phyloP scores from a whole-genome alignment of 352 stramenopile genomes.

The Pythium angustatum region DNA sequence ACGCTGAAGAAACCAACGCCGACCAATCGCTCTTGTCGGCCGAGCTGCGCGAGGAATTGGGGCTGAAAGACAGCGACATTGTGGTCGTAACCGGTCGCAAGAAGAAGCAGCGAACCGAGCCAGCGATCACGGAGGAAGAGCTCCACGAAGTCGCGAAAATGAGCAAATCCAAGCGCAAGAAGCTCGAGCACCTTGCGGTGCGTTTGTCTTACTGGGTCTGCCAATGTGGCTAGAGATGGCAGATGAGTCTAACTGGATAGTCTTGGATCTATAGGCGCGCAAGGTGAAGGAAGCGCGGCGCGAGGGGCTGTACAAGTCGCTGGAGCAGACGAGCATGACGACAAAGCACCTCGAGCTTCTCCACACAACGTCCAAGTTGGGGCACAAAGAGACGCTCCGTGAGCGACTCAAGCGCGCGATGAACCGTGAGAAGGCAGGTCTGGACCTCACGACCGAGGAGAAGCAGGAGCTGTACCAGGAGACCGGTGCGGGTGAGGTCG shows the following conservation, averaged over 20 bases:
- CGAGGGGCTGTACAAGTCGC: constrained; percentile 79
- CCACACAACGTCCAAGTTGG: constrained; percentile 74
- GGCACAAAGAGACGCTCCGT: constrained; percentile 80
- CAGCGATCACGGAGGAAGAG: constrained; percentile 51
- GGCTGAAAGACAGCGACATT: constrained; percentile 53
- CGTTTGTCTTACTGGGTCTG: neutral
- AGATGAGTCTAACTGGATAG: neutral
- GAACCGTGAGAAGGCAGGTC: constrained; percentile 72
- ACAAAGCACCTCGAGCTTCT: constrained; percentile 70
- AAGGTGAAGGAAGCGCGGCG: constrained; percentile 80
- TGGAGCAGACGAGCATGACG: constrained; percentile 59
- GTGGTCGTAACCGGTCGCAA: constrained; percentile 61
- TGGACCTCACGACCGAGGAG: constrained; percentile 52
- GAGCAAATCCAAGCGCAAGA: constrained; percentile 85
- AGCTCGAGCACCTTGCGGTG: constrained; percentile 68
- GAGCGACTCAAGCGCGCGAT: constrained; percentile 78
- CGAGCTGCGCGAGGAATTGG: constrained; percentile 68
- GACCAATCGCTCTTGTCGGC: constrained; percentile 52
- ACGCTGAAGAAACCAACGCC: neutral
- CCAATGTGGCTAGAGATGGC: neutral
- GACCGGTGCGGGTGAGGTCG: constrained; percentile 26
- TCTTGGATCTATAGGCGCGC: constrained; percentile 32
- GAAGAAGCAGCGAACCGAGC: constrained; percentile 47
- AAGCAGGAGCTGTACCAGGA: constrained; percentile 59
- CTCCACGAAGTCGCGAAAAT: constrained; percentile 64